Evolutionary conservation across 805 yeast genomes (phyloP), one percentile per base, ranked within the genome.

Genomic region (Torulaspora gathmanii): DNA sequence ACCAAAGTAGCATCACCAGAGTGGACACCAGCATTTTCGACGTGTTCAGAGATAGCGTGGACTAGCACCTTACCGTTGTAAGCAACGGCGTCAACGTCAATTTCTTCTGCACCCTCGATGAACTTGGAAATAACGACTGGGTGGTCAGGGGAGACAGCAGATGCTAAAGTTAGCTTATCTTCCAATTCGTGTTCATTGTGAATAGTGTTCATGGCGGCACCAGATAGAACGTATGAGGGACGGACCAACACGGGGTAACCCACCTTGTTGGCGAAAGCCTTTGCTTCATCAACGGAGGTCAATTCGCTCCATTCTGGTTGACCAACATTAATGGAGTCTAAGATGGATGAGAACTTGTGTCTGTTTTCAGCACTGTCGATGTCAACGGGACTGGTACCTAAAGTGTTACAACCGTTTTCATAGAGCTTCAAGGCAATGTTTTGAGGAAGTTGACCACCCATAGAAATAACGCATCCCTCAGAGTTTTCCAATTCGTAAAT

Each of bases 231-330:
- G 63, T 91, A 91, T 1, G 98, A 90, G 42, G 99, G 99, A 72
- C 99, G 87, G 49, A 91, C 96, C 57, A 91, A 78, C 9, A 91
- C 99, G 40, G 99, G 99, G 78, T 82, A 91, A 17, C 90, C 87
- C 44, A 91, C 98, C 55, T 78, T 75, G 44, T 79, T 73, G 40
- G 98, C 97, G 68, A 91, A 91, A 15, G 64, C 69, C 64, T 83
- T 84, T 48, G 99, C 99, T 51, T 84, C 96, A 33, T 71, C 82
- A 37, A 90, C 70, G 33, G 95, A 84, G 28, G 95, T 81, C 58
- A 91, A 78, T 73, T 93, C 98, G 69, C 88, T 87, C 99, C 99
- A 91, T 53, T 86, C 86, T 34, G 99, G 99, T 75, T 91, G 99
- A 69, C 89, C 98, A 58, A 91, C 86, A 29, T 83, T 83, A 63